Base-by-base conservation (phyloP, 495 filamentous ascomycete species). In the Hypoxylon rickii region DNA sequence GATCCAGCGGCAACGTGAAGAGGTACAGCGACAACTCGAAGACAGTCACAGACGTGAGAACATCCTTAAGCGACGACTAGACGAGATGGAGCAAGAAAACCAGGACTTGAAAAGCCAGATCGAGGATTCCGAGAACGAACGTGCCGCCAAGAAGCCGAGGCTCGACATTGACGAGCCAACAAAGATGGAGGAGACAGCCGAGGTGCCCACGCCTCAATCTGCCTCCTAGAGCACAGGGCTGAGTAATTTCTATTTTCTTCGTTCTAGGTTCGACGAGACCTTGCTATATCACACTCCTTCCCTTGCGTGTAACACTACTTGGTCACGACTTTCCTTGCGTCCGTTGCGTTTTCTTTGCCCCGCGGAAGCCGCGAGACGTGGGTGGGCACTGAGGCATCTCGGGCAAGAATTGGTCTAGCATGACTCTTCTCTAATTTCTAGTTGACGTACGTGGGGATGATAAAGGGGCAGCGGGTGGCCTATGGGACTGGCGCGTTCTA, bases 11-110 rank as follows among this genome's bases (percentile, higher is more conserved):
- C 84, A 86, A 32, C 75, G 96, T 2, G 86, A 94, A 8, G 87
- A 92, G n/a, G n/a, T n/a, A n/a, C n/a, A n/a, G n/a, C 79, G 82
- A 24, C 84, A 86, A 32, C 75, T 96, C 1, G 86, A 94, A 8
- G 87, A 92, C 22, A 81, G 85, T 3, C 83, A 88, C 66, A 81
- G 83, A 41, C 80, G 89, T 17, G 92, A 96, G 67, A 86, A 89
- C 34, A 88, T 88, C 37, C 79, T 97, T 18, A 96, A 96, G 71
- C 79, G 86, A 44, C 82, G 88, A 39, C 77, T 97, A 4, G 86
- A 88, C 33, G 91, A 96, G 50, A 74, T 92, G 24, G 93, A 96
- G 66, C 69, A 75, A 41, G 77, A 79, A 61, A 69, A 78, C 1
- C 72, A 73, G 29, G 71, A 74, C 0, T 65, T 70, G 8, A 77